Evolutionary conservation across 305 asterid species (phyloP), one percentile per base, ranked within the genome.

Genomic region (Solanum chacoense): DNA sequence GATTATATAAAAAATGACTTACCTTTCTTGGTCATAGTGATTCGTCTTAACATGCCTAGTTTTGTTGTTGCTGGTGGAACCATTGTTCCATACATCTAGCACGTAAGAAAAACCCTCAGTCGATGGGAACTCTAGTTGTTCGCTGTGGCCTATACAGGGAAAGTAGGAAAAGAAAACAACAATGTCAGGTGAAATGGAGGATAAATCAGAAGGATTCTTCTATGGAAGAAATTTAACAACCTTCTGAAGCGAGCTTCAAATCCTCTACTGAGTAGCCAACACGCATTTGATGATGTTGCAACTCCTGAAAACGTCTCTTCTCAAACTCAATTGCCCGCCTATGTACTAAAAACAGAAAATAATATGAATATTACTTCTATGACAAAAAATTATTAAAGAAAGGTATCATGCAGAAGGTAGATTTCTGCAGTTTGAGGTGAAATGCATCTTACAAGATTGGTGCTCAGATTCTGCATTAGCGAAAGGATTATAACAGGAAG

Each of bases 21-120:
- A 94, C 98, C 97, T 95, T 92, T 94, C 98, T 87, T 93, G 96
- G 89, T 94, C 97, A 55, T 90, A 90, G 35, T 91, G 93, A 73
- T 88, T 90, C 77, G 84, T 89, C 29, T 89, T 89, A 13, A 91
- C 85, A 85, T 86, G 87, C 89, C 89, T 92, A 75, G 87, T 89
- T 90, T 77, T 91, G 84, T 91, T 94, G 18, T 83, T 67, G 76
- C 90, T 92, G 63, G 91, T 85, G 22, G 94, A 90, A 69, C 93
- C 93, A 84, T 79, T 72, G 88, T 93, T 93, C 89, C 93, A 87
- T 88, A 89, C 94, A 29, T 91, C 93, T 1, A 92, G 88, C 91
- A 90, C 87, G 91, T 92, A 83, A 81, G 59, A 91, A 90, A 89
- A 90, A 29, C 91, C 91, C 88, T 92, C 96, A 11, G 91, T 88